Percentiles rank a stretch among this genome's conserved stretches.
Evolutionary conservation across 1,284 basidiomycete species (phyloP).

Genomic region (Malassezia caprae): DNA sequence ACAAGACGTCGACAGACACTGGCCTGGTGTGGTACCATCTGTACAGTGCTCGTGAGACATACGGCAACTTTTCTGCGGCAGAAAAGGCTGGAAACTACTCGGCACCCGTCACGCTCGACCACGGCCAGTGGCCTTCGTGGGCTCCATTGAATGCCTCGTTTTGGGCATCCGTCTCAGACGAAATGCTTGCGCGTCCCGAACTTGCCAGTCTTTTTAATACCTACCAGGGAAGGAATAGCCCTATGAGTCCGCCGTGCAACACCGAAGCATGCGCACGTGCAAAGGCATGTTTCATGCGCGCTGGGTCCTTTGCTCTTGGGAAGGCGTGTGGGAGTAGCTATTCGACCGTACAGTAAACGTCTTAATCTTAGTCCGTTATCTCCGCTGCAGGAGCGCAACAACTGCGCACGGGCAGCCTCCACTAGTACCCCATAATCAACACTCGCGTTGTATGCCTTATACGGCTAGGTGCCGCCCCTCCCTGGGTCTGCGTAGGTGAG

Average conservation of each 20-base stretch:
- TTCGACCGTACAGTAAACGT: conserved; percentile 9
- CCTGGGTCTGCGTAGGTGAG: neutral
- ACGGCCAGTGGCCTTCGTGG: conserved; percentile 54
- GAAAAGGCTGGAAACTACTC: neutral
- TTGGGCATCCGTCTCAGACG: conserved; percentile 69
- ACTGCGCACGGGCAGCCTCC: neutral
- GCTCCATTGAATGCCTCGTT: conserved; percentile 71
- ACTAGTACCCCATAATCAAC: neutral
- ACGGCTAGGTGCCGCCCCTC: too few relatives aligned
- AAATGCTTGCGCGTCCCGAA: conserved; percentile 57
- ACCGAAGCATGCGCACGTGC: conserved; percentile 56
- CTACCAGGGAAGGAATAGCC: conserved; percentile 62
- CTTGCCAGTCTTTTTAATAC: conserved; percentile 61
- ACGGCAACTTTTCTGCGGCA: conserved; percentile 52
- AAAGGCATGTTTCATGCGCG: conserved; percentile 68
- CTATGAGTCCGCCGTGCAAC: conserved; percentile 54
- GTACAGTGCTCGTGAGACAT: conserved; percentile 62
- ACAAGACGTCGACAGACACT: conserved; percentile 53
- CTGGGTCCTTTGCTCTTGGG: conserved; percentile 56
- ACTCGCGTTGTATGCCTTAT: too few relatives aligned
- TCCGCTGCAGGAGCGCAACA: neutral
- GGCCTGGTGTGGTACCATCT: conserved; percentile 63
- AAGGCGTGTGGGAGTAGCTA: conserved; percentile 53
- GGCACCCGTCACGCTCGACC: neutral
- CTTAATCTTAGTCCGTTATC: neutral